Conservation (phyloP, 23 red algal genomes). For the Cyanidiococcus yangmingshanensis region DNA sequence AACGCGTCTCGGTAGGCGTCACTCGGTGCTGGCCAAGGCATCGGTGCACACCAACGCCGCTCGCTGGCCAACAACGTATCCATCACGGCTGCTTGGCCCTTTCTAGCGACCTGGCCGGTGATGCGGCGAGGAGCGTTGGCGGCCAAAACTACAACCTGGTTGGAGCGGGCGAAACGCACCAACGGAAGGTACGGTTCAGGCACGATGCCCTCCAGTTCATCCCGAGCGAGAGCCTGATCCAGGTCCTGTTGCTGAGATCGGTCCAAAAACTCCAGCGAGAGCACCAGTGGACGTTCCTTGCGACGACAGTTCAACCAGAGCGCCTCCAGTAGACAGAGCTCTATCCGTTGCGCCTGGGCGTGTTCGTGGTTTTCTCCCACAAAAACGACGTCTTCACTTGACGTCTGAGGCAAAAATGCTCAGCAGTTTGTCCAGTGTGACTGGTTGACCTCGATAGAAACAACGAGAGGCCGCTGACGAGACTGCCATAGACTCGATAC, state of each 20-base stretch:
- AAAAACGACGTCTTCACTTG: background rate
- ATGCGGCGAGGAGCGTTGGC: constrained; percentile 23
- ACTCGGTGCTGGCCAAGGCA: constrained; percentile 19
- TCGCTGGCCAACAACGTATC: background rate
- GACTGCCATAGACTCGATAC: background rate
- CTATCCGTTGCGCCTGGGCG: background rate
- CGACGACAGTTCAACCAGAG: background rate
- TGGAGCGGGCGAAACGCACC: constrained; percentile 14
- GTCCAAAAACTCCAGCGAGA: constrained; percentile 32
- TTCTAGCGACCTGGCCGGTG: background rate
- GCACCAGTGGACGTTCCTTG: background rate
- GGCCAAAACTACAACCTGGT: background rate
- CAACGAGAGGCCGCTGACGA: background rate
- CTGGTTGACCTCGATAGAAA: background rate
- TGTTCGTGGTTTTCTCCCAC: constrained; percentile 13
- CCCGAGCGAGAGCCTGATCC: background rate
- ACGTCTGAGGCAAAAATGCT: background rate
- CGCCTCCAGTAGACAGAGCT: background rate
- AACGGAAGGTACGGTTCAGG: constrained; percentile 22
- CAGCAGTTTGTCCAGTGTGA: background rate
- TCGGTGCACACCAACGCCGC: constrained; percentile 7
- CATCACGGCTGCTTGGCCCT: background rate
- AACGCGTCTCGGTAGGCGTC: constrained; percentile 18
- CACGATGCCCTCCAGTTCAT: background rate
- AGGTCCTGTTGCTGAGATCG: constrained; percentile 1